A percentile compares a stretch with the other conserved stretches of the same genome.
Evolutionary conservation across 352 stramenopile genomes (phyloP).

Genomic region (Globisporangium paroecandrum): DNA sequence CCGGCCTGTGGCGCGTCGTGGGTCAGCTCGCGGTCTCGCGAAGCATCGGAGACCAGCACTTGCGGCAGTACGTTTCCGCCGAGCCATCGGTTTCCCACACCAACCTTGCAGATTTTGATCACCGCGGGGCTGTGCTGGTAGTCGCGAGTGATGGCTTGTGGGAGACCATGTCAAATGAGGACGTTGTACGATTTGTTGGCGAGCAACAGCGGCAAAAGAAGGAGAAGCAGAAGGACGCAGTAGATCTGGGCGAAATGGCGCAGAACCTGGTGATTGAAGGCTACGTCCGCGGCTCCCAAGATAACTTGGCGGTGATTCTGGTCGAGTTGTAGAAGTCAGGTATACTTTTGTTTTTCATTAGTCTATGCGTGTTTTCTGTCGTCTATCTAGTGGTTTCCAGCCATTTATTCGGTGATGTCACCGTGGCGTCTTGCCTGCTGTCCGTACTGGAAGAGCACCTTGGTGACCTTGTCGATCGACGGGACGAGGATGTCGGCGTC

Average conservation of each 20-base stretch:
- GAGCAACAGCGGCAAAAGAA: conserved; percentile 19
- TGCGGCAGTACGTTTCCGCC: conserved; percentile 79
- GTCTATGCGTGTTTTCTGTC: conserved; percentile 3
- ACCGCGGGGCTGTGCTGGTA: conserved; percentile 32
- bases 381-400: background rate
- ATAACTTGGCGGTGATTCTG: conserved; percentile 92
- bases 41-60: conserved; percentile 88
- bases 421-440: conserved; percentile 64
- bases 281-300: conserved; percentile 92
- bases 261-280: conserved; percentile 85
- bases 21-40: conserved; percentile 90
- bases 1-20: conserved; percentile 83
- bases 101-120: conserved; percentile 3
- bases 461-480: conserved; percentile 69
- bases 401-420: conserved; percentile 22
- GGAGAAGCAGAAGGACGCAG: conserved; percentile 18
- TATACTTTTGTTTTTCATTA: background rate
- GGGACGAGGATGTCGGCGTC: conserved; percentile 84
- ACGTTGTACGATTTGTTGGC: conserved; percentile 47
- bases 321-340: conserved; percentile 20
- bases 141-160: conserved; percentile 77
- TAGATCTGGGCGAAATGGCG: conserved; percentile 72
- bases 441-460: conserved; percentile 82
- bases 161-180: conserved; percentile 58
- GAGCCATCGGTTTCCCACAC: conserved; percentile 72